These are phyloP conservation scores for Calycina marina DNA, from an alignment of 2,329 filamentous ascomycete genomes.

Conservation along the genomic window DNA sequence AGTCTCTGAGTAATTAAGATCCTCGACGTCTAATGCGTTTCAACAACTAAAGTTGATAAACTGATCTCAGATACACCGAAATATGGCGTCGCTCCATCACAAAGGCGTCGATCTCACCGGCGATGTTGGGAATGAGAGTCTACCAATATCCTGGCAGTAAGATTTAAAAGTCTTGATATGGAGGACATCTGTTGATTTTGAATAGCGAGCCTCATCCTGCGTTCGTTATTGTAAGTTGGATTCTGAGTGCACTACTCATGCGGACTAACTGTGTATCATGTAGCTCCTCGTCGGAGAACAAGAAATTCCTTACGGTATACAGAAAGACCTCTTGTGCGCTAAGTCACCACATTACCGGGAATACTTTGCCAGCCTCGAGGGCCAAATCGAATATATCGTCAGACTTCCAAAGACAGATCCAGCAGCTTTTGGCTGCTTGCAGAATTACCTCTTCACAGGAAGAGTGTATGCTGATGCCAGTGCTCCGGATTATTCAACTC, in stretches of 20 bases:
- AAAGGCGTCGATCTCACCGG: slow-evolving; percentile 14
- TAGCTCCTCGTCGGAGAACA: slow-evolving; percentile 17
- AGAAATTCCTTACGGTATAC: slow-evolving; percentile 19
- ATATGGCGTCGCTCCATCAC: slow-evolving; percentile 12
- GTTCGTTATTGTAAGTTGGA: slow-evolving; percentile 20
- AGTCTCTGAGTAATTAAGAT: no score
- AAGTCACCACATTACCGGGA: slow-evolving; percentile 18
- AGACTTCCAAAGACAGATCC: slow-evolving; percentile 14
- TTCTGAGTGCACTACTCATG: no score
- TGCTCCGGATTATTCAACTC: slow-evolving; percentile 15
- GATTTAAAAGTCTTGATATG: slow-evolving; percentile 2
- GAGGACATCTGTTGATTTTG: slow-evolving; percentile 1
- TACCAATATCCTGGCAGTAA: slow-evolving; percentile 19
- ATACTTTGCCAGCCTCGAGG: slow-evolving; percentile 10
- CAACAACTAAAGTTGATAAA: no score
- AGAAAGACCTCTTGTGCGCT: slow-evolving; percentile 19
- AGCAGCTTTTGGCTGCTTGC: slow-evolving; percentile 19
- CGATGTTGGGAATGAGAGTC: slow-evolving; percentile 11
- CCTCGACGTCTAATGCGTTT: no score
- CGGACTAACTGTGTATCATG: no score
- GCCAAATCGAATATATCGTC: slow-evolving; percentile 15
- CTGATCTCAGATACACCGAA: no score
- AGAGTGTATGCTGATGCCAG: slow-evolving; percentile 12
- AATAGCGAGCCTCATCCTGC: slow-evolving; percentile 17
- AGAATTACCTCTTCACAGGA: slow-evolving; percentile 19